Evolutionary conservation across 495 filamentous ascomycete genomes (phyloP), one percentile per base, ranked within the genome.

Genomic region (Venustampulla echinocandica): DNA sequence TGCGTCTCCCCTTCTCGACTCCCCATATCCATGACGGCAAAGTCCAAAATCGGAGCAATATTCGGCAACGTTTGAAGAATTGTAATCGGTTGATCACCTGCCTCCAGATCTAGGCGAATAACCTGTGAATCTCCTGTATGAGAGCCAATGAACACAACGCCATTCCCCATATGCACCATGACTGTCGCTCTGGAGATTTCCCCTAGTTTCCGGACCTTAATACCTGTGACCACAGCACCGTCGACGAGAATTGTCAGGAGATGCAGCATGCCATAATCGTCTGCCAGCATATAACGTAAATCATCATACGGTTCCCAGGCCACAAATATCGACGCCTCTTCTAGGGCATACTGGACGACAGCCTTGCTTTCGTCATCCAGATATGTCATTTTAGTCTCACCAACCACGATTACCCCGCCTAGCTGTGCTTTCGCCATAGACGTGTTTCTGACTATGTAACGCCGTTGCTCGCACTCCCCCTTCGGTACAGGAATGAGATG

Each of bases 1-100:
- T 85, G 78, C 25, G 60, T 80, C 49, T 90, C 86, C 36, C 78
- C 79, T 41, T 81, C 76, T 20, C 87, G 75, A 50, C 82, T 90
- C 0, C 90, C 89, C 70, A 96, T 81, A 58, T 97, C 90, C 85
- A 97, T 93, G 10, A 97, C 77, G 4, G 82, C 83, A 43, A 97
- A 95, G 57, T 99, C 92, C 11, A 95, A 63, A 34, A 97, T 85
- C 1, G 92, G 92, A 0, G 85, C 89, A 59, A 95, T 84, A 55
- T 93, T 97, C 9, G 77, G 65, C 42, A 96, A 64, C 0, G 78
- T 84, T 63, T 97, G 87, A 9, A 94, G 64, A 2, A 88, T 61
- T 28, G 83, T 69, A 23, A 90, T 58, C 0, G 67, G 65, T 19
- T 68, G 65, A 33, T 69, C 63, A 39, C 68, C 65, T 4, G 21